Conservation (phyloP, 78 protist genomes). For the Capsaspora owczarzaki region DNA sequence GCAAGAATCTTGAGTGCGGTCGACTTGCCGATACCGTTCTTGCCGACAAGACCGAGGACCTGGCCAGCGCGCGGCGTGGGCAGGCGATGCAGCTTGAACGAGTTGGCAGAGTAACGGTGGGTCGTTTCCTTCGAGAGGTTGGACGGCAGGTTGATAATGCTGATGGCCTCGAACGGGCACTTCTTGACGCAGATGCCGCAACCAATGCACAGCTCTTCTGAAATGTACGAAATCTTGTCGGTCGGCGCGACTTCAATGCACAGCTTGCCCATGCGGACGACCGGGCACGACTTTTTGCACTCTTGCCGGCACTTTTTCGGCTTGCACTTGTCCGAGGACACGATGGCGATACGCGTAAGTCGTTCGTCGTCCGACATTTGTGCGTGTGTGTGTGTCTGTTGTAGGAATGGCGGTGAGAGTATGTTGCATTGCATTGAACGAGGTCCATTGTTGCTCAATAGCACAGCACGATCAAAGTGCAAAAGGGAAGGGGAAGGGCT, state of each 20-base stretch:
- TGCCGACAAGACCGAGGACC: constrained; percentile 99
- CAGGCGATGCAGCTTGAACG: constrained; percentile 97
- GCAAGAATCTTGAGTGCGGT: constrained; percentile 97
- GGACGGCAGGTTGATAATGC: constrained; percentile 95
- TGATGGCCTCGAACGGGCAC: constrained; percentile 99
- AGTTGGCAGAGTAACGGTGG: constrained; percentile 97
- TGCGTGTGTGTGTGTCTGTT: too few species aligned
- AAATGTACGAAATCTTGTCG: constrained; percentile 71
- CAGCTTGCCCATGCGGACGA: constrained; percentile 88
- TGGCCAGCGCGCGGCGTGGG: constrained; percentile 98
- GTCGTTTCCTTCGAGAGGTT: constrained; percentile 79
- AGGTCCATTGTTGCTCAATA: too few species aligned
- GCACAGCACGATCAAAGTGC: too few species aligned
- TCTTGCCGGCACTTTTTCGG: constrained; percentile 95
- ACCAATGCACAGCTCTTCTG: constrained; percentile 98
- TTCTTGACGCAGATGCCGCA: constrained; percentile 98
- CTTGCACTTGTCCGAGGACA: constrained; percentile 90
- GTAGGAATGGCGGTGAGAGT: too few species aligned
- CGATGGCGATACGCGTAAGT: constrained; percentile 97
- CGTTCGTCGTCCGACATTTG: constrained; percentile 37
- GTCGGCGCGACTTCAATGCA: constrained; percentile 93
- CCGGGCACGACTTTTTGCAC: constrained; percentile 97
- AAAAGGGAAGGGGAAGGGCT: too few species aligned
- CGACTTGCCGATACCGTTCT: constrained; percentile 99
- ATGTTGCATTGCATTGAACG: too few species aligned